A percentile compares a stretch with the other conserved stretches of the same genome.
Evolutionary conservation across 495 filamentous ascomycete species (phyloP).

Genomic region (Staphylotrichum longicolle): DNA sequence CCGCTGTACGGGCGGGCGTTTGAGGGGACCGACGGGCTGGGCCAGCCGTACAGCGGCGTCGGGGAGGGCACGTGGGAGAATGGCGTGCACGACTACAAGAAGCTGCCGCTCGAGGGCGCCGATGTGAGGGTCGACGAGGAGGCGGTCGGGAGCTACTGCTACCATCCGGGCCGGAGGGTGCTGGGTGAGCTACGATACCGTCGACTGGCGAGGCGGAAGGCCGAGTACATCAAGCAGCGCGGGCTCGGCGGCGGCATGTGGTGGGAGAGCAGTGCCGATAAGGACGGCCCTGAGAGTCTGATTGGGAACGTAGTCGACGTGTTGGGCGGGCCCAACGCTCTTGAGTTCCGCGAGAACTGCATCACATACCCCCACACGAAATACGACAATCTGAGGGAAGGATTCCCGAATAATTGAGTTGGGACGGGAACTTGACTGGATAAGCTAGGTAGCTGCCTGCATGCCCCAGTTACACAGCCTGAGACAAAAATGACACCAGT

Average conservation of each 20-base stretch:
- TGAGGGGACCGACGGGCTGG: conserved; percentile 69
- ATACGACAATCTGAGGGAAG: conserved; percentile 73
- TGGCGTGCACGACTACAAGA: conserved; percentile 88
- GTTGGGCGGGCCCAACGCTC: conserved; percentile 47
- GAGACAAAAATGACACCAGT: neutral
- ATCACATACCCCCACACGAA: conserved; percentile 69
- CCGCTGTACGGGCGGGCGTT: conserved; percentile 91
- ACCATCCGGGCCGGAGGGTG: conserved; percentile 55
- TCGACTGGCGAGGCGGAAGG: conserved; percentile 64
- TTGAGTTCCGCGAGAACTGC: conserved; percentile 66
- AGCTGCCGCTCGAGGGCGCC: conserved; percentile 53
- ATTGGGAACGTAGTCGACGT: conserved; percentile 65
- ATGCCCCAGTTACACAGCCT: conserved; percentile 15
- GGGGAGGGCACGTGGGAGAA: conserved; percentile 82
- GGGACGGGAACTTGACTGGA: conserved; percentile 20
- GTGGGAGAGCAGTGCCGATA: conserved; percentile 92
- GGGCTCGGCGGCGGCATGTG: conserved; percentile 87
- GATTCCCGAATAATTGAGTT: conserved; percentile 47
- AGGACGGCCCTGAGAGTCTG: conserved; percentile 61
- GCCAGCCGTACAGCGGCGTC: conserved; percentile 63
- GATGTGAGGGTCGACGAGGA: conserved; percentile 52
- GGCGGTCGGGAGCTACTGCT: conserved; percentile 69
- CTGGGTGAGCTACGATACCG: conserved; percentile 80
- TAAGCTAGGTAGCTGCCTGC: conserved; percentile 17
- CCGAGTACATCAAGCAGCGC: conserved; percentile 60